These are phyloP conservation scores for Kuraishia cidri DNA, from an alignment of 805 yeast genomes.

Conservation along the genomic window DNA sequence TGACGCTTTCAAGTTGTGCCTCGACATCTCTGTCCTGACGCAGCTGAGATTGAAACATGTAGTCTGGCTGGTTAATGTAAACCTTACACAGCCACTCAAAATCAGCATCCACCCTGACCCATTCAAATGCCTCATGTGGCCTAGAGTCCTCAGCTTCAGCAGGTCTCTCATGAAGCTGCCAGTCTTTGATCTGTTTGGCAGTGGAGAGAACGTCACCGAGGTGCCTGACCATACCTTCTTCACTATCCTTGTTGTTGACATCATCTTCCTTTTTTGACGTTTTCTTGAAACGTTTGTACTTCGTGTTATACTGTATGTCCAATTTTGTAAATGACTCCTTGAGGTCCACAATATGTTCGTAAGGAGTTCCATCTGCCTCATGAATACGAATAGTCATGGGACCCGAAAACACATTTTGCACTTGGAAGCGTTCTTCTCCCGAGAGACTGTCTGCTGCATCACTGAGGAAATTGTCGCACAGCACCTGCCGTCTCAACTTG, in stretches of 20 bases:
- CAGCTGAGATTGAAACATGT: conserved; percentile 89
- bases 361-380: conserved; percentile 98
- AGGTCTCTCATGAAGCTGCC: conserved; percentile 70
- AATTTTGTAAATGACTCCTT: conserved; percentile 79
- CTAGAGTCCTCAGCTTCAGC: conserved; percentile 60
- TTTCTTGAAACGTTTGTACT: conserved; percentile 74
- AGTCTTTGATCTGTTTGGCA: conserved; percentile 50
- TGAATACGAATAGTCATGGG: conserved; percentile 96
- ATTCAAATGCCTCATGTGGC: conserved; percentile 86
- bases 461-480: conserved; percentile 29
- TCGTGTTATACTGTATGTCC: conserved; percentile 93
- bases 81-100: conserved; percentile 91
- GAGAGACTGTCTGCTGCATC: conserved; percentile 32
- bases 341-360: conserved; percentile 91
- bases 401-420: conserved; percentile 65
- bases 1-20: conserved; percentile 83
- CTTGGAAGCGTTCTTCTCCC: conserved; percentile 24
- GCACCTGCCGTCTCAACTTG: conserved; percentile 6
- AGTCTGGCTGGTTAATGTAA: conserved; percentile 81
- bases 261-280: conserved; percentile 38
- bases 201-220: conserved; percentile 73
- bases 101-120: conserved; percentile 97
- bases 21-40: conserved; percentile 95
- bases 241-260: conserved; percentile 14
- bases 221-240: conserved; percentile 25